phyloP scores from a whole-genome alignment of 345 rosid species.

The Eucalyptus coolabah region DNA sequence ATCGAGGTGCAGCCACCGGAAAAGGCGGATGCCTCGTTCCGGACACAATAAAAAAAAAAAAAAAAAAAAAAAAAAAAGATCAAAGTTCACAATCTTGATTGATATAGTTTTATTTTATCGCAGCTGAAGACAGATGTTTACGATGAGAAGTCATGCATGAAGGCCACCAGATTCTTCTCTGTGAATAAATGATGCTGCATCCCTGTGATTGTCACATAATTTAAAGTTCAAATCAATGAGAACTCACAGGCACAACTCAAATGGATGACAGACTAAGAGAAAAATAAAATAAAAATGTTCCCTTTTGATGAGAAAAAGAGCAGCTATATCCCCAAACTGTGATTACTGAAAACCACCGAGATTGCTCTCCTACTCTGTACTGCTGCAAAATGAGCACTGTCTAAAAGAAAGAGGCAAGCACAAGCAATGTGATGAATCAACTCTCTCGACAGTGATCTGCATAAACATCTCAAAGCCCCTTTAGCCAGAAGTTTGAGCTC shows the following conservation, averaged over 20 bases:
- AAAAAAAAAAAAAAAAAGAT: background rate
- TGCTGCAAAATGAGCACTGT: background rate
- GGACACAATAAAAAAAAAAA: background rate
- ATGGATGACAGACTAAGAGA: background rate
- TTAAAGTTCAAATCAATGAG: background rate
- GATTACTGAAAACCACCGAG: background rate
- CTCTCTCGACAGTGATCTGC: background rate
- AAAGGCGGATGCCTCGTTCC: background rate
- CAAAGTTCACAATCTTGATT: background rate
- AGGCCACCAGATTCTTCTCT: background rate
- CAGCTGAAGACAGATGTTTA: background rate
- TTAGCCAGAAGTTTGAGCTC: background rate
- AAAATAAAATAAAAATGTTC: background rate
- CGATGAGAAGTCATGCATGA: background rate
- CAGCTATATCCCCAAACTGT: background rate
- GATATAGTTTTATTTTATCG: background rate
- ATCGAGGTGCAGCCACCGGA: background rate
- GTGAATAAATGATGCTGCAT: background rate
- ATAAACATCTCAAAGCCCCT: background rate
- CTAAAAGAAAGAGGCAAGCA: background rate
- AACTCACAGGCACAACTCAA: background rate
- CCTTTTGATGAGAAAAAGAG: background rate
- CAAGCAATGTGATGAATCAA: background rate
- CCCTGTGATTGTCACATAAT: background rate
- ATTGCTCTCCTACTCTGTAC: background rate